A percentile compares a stretch with the other conserved stretches of the same genome.
These are phyloP conservation scores for Mucor circinelloides DNA, from an alignment of 371 early-diverging fungal species.

Conservation along the genomic window DNA sequence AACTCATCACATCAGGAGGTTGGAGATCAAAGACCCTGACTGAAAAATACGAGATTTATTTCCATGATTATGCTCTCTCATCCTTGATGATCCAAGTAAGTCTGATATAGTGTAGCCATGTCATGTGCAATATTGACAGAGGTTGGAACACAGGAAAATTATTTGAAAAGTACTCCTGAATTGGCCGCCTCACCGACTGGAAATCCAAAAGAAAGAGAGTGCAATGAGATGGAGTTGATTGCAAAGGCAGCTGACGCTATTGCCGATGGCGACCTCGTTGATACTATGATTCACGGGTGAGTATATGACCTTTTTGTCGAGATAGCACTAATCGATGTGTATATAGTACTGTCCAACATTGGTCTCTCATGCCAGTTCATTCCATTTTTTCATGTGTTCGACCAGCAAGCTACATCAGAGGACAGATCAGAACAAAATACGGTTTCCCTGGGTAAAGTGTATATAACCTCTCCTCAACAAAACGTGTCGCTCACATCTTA, in stretches of 20 bases:
- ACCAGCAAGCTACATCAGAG: conserved; percentile 83
- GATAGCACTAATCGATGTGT: neutral
- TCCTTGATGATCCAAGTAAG: conserved; percentile 85
- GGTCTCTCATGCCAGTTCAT: conserved; percentile 92
- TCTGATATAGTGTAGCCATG: neutral
- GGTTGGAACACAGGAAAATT: conserved; percentile 49
- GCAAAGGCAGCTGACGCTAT: conserved; percentile 93
- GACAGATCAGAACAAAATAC: conserved; percentile 40
- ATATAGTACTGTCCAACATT: conserved; percentile 73
- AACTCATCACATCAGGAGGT: conserved; percentile 58
- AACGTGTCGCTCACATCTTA: neutral
- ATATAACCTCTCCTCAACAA: neutral
- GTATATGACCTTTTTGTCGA: neutral
- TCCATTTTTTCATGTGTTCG: conserved; percentile 88
- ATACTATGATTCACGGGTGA: conserved; percentile 79
- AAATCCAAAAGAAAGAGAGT: conserved; percentile 23
- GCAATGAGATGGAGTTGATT: conserved; percentile 56
- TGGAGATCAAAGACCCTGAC: conserved; percentile 61
- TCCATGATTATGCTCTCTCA: conserved; percentile 88
- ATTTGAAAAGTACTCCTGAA: conserved; percentile 37
- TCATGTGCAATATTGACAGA: neutral
- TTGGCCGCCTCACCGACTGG: conserved; percentile 18
- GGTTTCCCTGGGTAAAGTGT: conserved; percentile 51
- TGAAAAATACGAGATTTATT: conserved; percentile 93
- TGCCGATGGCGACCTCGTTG: conserved; percentile 86